Evolutionary conservation across 495 filamentous ascomycete species (phyloP).

Genomic region (Polyplosphaeria fusca): DNA sequence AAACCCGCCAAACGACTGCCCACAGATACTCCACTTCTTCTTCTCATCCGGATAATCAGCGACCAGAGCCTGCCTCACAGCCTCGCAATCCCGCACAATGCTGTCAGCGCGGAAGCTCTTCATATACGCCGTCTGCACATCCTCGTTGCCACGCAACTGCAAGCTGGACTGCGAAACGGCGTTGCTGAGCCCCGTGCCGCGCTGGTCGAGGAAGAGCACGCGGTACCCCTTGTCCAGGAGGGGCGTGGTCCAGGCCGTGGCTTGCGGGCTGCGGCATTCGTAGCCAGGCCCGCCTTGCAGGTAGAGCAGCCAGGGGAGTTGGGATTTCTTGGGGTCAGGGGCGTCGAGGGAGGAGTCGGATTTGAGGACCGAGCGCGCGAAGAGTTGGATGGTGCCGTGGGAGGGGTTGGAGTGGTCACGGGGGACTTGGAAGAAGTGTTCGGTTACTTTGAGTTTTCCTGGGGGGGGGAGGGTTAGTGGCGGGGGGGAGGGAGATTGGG

Average conservation of each 20-base stretch:
- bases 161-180: slow-evolving; percentile 71
- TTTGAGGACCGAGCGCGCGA: slow-evolving; percentile 68
- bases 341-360: slow-evolving; percentile 59
- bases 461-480: background rate
- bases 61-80: slow-evolving; percentile 71
- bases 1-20: slow-evolving; percentile 92
- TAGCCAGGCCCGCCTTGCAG: slow-evolving; percentile 67
- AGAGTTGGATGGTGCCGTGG: slow-evolving; percentile 63
- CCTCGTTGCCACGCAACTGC: slow-evolving; percentile 58
- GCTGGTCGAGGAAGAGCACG: slow-evolving; percentile 80
- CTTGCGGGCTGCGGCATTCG: slow-evolving; percentile 69
- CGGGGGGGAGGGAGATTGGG: background rate
- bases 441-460: slow-evolving; percentile 74
- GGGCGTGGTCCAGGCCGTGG: slow-evolving; percentile 60
- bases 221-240: slow-evolving; percentile 80
- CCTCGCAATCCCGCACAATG: slow-evolving; percentile 82
- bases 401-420: slow-evolving; percentile 65
- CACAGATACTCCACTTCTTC: slow-evolving; percentile 76
- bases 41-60: slow-evolving; percentile 64
- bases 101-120: slow-evolving; percentile 86
- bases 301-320: slow-evolving; percentile 53
- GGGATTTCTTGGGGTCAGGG: slow-evolving; percentile 49
- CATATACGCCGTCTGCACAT: slow-evolving; percentile 72
- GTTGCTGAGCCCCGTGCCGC: slow-evolving; percentile 81
- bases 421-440: slow-evolving; percentile 83